phyloP scores from a whole-genome alignment of 805 yeast genomes.

The Sungouiella thailandica region DNA sequence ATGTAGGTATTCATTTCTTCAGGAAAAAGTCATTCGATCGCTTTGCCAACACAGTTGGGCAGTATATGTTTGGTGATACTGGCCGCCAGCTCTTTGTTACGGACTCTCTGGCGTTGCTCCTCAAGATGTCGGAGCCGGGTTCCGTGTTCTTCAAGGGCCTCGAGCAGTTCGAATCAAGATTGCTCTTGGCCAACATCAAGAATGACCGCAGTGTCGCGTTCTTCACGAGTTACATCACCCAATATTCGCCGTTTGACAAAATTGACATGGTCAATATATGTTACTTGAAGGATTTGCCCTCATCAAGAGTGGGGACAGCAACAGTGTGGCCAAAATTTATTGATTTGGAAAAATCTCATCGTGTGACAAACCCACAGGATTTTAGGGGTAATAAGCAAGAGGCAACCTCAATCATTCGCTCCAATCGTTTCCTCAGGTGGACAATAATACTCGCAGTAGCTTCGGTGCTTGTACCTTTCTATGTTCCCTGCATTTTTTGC shows the following conservation, averaged over 20 bases:
- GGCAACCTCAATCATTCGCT: slow-evolving; percentile 31
- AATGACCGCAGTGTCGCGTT: slow-evolving; percentile 88
- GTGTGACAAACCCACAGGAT: slow-evolving; percentile 8
- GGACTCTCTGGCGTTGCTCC: slow-evolving; percentile 42
- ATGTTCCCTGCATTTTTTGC: slow-evolving; percentile 45
- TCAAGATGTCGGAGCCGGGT: slow-evolving; percentile 48
- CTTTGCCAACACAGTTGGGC: slow-evolving; percentile 30
- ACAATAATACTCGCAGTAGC: slow-evolving; percentile 21
- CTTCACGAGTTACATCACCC: slow-evolving; percentile 73
- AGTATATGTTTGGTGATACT: slow-evolving; percentile 31
- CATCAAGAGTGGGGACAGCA: slow-evolving; percentile 32
- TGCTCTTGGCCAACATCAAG: slow-evolving; percentile 66
- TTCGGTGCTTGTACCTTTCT: slow-evolving; percentile 38
- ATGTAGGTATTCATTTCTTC: slow-evolving; percentile 48
- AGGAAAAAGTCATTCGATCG: slow-evolving; percentile 27
- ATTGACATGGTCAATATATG: slow-evolving; percentile 45
- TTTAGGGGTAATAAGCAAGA: slow-evolving; percentile 30
- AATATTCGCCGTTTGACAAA: slow-evolving; percentile 66
- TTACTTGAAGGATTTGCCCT: slow-evolving; percentile 44
- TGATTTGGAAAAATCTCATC: slow-evolving; percentile 38
- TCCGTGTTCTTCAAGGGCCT: slow-evolving; percentile 53
- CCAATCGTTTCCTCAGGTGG: slow-evolving; percentile 21
- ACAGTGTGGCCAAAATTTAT: slow-evolving; percentile 45
- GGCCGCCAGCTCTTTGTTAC: slow-evolving; percentile 33
- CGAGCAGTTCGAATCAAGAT: slow-evolving; percentile 48